These are phyloP conservation scores for Fragaria ananassa DNA, from an alignment of 306 rosid genomes.

Conservation along the genomic window DNA sequence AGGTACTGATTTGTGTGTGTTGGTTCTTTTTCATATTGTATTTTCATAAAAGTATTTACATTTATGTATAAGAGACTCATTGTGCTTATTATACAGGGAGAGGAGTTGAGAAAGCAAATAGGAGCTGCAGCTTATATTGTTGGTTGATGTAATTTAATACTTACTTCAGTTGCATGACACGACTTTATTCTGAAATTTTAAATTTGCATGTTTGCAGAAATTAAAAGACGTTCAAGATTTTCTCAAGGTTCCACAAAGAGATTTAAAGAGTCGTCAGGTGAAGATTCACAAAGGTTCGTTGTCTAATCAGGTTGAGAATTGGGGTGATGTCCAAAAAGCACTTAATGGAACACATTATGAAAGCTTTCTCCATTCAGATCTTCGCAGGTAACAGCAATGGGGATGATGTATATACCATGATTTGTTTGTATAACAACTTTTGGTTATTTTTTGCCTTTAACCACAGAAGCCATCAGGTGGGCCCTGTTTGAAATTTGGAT, in stretches of 20 bases:
- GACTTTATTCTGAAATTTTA: neutral
- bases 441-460: conserved; percentile 19
- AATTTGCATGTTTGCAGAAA: conserved; percentile 53
- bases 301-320: conserved; percentile 60
- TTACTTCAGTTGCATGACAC: neutral
- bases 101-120: no score
- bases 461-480: conserved; percentile 41
- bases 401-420: conserved; percentile 44
- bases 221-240: conserved; percentile 73
- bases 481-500: conserved; percentile 55
- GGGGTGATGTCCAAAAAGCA: conserved; percentile 58
- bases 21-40: no score
- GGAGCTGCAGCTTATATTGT: no score
- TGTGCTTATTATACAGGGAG: no score
- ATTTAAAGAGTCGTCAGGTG: conserved; percentile 84
- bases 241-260: conserved; percentile 67
- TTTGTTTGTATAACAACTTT: conserved; percentile 15
- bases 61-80: no score
- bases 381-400: conserved; percentile 35
- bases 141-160: neutral
- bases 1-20: no score
- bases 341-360: conserved; percentile 65
- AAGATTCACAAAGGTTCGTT: conserved; percentile 84
- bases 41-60: no score
- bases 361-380: conserved; percentile 54